Conservation (phyloP, 2,329 filamentous ascomycete genomes). For the Cercospora zeina region DNA sequence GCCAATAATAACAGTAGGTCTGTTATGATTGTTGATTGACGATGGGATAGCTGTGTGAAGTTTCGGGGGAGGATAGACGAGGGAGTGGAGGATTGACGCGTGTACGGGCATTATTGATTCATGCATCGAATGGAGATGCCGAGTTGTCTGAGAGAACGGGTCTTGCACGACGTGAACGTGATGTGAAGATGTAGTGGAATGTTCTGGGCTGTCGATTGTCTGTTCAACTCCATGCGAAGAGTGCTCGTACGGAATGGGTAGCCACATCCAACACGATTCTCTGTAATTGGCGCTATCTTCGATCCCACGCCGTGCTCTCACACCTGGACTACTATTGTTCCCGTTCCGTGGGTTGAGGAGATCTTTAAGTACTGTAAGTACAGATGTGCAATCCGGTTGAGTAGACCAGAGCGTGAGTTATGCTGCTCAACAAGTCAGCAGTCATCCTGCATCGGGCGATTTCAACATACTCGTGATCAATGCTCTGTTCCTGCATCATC, state of each 20-base stretch:
- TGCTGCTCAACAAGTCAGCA: not conserved
- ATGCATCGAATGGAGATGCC: not conserved
- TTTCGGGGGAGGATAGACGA: not conserved
- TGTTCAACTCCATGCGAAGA: not conserved
- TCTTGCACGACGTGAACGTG: not conserved
- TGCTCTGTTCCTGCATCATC: too few species aligned
- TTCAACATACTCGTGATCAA: too few species aligned
- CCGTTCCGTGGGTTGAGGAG: slow-evolving; percentile 14
- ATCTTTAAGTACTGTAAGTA: not conserved
- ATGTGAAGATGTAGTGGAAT: not conserved
- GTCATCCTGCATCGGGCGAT: too few species aligned
- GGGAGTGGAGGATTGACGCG: not conserved
- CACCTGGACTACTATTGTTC: not conserved
- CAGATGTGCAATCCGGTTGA: not conserved
- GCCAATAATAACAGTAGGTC: not conserved
- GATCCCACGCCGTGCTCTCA: too few species aligned
- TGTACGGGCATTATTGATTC: not conserved
- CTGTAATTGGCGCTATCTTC: too few species aligned
- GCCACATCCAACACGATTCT: too few species aligned
- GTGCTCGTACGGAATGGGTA: too few species aligned
- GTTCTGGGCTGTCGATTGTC: not conserved
- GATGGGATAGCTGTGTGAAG: not conserved
- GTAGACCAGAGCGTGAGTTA: not conserved
- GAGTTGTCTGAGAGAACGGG: not conserved
- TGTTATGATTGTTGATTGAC: not conserved